phyloP scores from a whole-genome alignment of 1,139 yeast genomes.

The Taiozyma sp. region DNA sequence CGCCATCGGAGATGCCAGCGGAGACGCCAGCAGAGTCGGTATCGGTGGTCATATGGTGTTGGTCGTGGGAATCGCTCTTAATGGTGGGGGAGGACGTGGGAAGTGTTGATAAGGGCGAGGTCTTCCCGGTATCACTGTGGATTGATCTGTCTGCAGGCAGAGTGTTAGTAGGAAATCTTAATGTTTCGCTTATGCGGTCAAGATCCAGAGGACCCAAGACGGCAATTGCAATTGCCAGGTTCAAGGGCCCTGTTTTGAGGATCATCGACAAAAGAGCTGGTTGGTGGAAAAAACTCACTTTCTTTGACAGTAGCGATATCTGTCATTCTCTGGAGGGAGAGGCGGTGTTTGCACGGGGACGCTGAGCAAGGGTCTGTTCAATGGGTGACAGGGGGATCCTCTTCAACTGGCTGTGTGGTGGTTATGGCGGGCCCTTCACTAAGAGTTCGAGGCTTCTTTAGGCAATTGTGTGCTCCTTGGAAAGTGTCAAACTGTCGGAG shows the following conservation, averaged over 20 bases:
- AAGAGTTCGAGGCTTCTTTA: background rate
- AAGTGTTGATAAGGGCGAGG: constrained; percentile 22
- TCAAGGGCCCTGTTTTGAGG: background rate
- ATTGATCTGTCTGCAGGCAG: background rate
- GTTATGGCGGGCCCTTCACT: background rate
- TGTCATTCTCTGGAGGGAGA: constrained; percentile 5
- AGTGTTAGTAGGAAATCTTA: background rate
- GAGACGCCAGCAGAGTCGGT: background rate
- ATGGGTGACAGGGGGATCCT: background rate
- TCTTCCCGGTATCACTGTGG: constrained; percentile 19
- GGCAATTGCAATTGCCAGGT: background rate
- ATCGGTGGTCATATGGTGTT: constrained; percentile 5
- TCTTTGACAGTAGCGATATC: constrained; percentile 12
- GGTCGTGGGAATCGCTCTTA: constrained; percentile 5
- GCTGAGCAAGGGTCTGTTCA: background rate
- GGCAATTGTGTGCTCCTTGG: background rate
- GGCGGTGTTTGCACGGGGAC: background rate
- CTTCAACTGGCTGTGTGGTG: background rate
- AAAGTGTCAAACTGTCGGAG: background rate
- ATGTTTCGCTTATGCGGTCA: background rate
- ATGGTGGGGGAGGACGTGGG: constrained; percentile 19
- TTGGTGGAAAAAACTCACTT: constrained; percentile 7
- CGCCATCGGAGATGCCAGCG: background rate
- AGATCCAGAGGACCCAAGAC: background rate
- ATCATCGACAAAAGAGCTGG: background rate